A percentile compares a stretch with the other conserved stretches of the same genome.
Evolutionary conservation across 176 grass and related monocot genomes (phyloP).

Genomic region (Rhynchospora pubera): DNA sequence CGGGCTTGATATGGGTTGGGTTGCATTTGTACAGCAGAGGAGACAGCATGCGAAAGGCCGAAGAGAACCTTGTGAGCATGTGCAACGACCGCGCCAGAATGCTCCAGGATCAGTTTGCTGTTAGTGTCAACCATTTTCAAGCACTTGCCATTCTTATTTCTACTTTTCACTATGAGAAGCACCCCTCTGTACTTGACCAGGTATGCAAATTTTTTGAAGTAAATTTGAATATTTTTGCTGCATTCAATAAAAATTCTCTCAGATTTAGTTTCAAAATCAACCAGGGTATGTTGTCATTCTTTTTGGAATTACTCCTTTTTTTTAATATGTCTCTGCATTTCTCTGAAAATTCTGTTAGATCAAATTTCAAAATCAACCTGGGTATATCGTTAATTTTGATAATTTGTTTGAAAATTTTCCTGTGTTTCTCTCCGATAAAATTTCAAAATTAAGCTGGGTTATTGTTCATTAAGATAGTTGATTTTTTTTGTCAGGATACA

Average conservation of each 20-base stretch:
- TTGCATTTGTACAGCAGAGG: slow-evolving; percentile 50
- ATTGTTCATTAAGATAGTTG: slow-evolving; percentile 30
- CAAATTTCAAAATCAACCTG: slow-evolving; percentile 5
- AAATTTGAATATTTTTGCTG: background rate
- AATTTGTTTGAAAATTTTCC: slow-evolving; percentile 20
- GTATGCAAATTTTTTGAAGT: slow-evolving; percentile 4
- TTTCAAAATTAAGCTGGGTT: slow-evolving; percentile 36
- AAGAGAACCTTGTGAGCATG: slow-evolving; percentile 68
- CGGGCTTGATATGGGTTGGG: slow-evolving; percentile 31
- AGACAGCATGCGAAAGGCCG: slow-evolving; percentile 60
- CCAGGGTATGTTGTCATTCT: background rate
- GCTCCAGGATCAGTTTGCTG: slow-evolving; percentile 95
- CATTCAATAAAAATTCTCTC: background rate
- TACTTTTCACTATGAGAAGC: slow-evolving; percentile 84
- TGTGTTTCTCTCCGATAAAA: too few species aligned
- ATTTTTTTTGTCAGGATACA: slow-evolving; percentile 49
- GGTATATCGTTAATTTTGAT: slow-evolving; percentile 25
- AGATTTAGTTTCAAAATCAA: background rate
- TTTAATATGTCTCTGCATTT: slow-evolving; percentile 5
- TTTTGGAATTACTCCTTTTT: background rate
- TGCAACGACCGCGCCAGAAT: slow-evolving; percentile 94
- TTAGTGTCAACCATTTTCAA: slow-evolving; percentile 89
- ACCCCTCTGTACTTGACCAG: slow-evolving; percentile 69
- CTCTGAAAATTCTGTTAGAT: slow-evolving; percentile 9
- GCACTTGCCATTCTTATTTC: slow-evolving; percentile 83